Percentiles rank a stretch among this genome's conserved stretches.
Conservation (phyloP, 345 rosid species). For the Arabidopsis suecica region DNA sequence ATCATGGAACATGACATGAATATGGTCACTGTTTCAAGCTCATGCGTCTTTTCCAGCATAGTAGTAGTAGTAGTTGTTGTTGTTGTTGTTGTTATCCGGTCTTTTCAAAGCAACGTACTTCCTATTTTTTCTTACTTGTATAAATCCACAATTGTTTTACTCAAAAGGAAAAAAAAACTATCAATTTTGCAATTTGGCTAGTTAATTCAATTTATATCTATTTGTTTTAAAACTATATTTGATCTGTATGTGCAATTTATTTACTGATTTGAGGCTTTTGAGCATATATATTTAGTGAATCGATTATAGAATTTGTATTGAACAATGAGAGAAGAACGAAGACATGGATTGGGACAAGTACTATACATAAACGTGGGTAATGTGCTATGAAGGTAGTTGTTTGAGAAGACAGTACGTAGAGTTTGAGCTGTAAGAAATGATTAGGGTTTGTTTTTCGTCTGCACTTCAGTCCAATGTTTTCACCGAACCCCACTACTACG, state of each 20-base stretch:
- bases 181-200: neutral
- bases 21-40: neutral
- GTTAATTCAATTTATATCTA: no score
- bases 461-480: constrained; percentile 32
- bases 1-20: no score
- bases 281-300: neutral
- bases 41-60: constrained; percentile 27
- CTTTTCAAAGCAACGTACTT: constrained; percentile 24
- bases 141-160: neutral
- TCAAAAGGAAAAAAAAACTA: neutral
- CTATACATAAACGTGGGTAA: neutral
- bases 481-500: constrained; percentile 52
- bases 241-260: neutral
- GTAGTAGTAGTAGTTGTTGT: neutral
- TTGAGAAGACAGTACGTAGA: constrained; percentile 36
- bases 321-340: constrained; percentile 2
- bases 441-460: constrained; percentile 45
- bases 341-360: constrained; percentile 1
- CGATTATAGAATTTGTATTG: neutral
- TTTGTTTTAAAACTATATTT: no score
- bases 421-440: constrained; percentile 38
- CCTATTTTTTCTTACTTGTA: constrained; percentile 3
- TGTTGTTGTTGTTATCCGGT: constrained; percentile 1
- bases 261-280: neutral
- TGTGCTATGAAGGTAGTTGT: constrained; percentile 15